phyloP scores from a whole-genome alignment of 768 basidiomycete genomes.

The Pisolithus microcarpus region DNA sequence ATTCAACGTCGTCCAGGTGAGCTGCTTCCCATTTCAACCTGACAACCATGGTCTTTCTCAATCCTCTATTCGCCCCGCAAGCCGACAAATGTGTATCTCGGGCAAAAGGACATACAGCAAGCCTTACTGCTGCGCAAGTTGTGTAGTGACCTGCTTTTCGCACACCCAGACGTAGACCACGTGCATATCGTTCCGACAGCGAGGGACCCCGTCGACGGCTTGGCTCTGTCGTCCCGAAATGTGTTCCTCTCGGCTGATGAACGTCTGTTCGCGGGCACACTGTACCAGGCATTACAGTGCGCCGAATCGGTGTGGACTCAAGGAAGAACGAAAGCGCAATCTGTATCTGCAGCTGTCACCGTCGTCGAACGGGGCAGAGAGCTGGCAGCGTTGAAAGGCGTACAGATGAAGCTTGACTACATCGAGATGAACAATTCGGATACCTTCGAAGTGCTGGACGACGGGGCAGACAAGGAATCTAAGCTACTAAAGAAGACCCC shows the following conservation, averaged over 20 bases:
- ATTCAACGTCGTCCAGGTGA: slow-evolving; percentile 84
- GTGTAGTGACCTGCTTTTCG: slow-evolving; percentile 70
- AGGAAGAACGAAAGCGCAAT: slow-evolving; percentile 43
- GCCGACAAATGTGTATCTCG: slow-evolving; percentile 92
- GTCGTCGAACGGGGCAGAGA: slow-evolving; percentile 30
- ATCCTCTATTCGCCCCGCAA: slow-evolving; percentile 22
- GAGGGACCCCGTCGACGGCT: slow-evolving; percentile 53
- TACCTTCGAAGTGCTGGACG: slow-evolving; percentile 59
- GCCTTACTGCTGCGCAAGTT: slow-evolving; percentile 77
- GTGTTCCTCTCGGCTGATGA: slow-evolving; percentile 66
- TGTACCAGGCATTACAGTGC: slow-evolving; percentile 60
- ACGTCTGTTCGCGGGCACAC: slow-evolving; percentile 51
- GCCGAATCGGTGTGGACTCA: slow-evolving; percentile 51
- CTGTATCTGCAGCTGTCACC: slow-evolving; percentile 37
- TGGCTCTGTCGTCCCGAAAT: slow-evolving; percentile 91
- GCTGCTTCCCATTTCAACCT: slow-evolving; percentile 11
- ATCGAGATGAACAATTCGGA: slow-evolving; percentile 80
- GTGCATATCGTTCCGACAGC: slow-evolving; percentile 86
- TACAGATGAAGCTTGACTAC: slow-evolving; percentile 71
- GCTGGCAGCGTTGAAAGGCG: slow-evolving; percentile 29
- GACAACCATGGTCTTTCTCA: not conserved
- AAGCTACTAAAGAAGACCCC: slow-evolving; percentile 17
- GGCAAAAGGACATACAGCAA: slow-evolving; percentile 98
- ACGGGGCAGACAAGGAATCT: slow-evolving; percentile 21
- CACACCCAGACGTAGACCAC: slow-evolving; percentile 63